These are phyloP conservation scores for Dipodascus geniculatus DNA, from an alignment of 805 yeast species.

Conservation along the genomic window DNA sequence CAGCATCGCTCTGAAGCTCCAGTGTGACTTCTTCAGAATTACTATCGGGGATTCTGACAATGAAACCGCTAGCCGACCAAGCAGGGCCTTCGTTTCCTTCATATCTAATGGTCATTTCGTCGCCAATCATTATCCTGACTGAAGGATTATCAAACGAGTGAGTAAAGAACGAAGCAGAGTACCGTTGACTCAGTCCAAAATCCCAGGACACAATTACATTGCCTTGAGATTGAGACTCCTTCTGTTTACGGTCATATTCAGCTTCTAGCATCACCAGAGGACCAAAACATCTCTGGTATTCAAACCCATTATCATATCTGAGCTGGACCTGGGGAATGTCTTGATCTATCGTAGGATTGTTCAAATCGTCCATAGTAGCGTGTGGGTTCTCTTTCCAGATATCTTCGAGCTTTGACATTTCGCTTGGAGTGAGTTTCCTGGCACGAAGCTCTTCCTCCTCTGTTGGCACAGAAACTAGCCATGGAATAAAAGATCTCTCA, in stretches of 20 bases:
- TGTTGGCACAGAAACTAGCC: conserved; percentile 66
- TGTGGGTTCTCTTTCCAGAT: conserved; percentile 67
- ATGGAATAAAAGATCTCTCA: conserved; percentile 61
- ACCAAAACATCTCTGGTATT: conserved; percentile 75
- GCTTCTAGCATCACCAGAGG: conserved; percentile 77
- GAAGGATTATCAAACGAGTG: conserved; percentile 56
- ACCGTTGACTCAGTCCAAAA: conserved; percentile 48
- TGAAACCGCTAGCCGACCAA: conserved; percentile 67
- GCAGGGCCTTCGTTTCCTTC: conserved; percentile 43
- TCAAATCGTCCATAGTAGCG: conserved; percentile 61
- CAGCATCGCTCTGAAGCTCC: conserved; percentile 41
- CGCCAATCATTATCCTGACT: conserved; percentile 71
- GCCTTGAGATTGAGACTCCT: conserved; percentile 68
- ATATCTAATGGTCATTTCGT: conserved; percentile 60
- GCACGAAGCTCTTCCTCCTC: conserved; percentile 52
- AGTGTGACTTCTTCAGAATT: conserved; percentile 57
- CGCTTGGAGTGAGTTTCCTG: conserved; percentile 44
- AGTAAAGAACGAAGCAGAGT: conserved; percentile 56
- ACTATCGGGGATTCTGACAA: conserved; percentile 59
- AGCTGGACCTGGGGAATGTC: conserved; percentile 61
- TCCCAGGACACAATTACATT: conserved; percentile 69
- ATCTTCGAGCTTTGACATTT: conserved; percentile 62
- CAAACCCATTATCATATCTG: conserved; percentile 71
- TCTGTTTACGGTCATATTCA: conserved; percentile 57
- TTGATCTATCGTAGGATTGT: conserved; percentile 33